These are phyloP conservation scores for Aspergillus cejpii DNA, from an alignment of 2,329 filamentous ascomycete species.

Conservation along the genomic window DNA sequence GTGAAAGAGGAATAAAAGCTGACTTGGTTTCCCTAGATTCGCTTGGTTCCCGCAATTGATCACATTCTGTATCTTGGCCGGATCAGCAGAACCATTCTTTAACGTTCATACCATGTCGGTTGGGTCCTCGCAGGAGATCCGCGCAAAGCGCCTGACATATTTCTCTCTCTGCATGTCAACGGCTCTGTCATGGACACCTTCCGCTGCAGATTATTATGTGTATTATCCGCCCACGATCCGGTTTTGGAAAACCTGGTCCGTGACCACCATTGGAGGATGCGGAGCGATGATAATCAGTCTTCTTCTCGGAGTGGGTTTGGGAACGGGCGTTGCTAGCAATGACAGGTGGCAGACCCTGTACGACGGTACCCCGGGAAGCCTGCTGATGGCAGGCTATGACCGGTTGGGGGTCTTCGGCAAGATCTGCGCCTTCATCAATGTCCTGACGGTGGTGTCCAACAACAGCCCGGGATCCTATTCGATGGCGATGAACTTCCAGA, in stretches of 20 bases:
- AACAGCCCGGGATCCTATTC: slow-evolving; percentile 43
- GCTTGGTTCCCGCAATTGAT: slow-evolving; percentile 41
- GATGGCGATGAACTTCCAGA: slow-evolving; percentile 42
- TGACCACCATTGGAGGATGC: slow-evolving; percentile 34
- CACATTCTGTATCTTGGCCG: slow-evolving; percentile 37
- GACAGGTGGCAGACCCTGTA: slow-evolving; percentile 16
- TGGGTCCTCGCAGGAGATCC: slow-evolving; percentile 22
- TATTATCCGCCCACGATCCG: slow-evolving; percentile 38
- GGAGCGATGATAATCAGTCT: slow-evolving; percentile 32
- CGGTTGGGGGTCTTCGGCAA: slow-evolving; percentile 39
- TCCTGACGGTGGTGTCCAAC: slow-evolving; percentile 40
- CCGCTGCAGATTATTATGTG: slow-evolving; percentile 41
- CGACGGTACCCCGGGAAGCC: slow-evolving; percentile 29
- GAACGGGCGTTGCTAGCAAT: slow-evolving; percentile 33
- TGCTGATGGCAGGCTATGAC: slow-evolving; percentile 36
- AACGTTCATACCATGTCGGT: slow-evolving; percentile 29
- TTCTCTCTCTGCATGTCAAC: slow-evolving; percentile 35
- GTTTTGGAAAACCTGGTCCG: slow-evolving; percentile 33
- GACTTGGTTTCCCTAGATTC: slow-evolving; percentile 17
- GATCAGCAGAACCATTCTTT: slow-evolving; percentile 33
- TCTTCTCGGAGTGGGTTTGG: slow-evolving; percentile 40
- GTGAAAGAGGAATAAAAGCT: neutral
- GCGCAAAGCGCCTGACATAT: slow-evolving; percentile 35
- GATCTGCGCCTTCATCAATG: slow-evolving; percentile 40
- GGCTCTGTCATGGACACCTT: slow-evolving; percentile 31